Evolutionary conservation across 2,329 filamentous ascomycete genomes (phyloP), one percentile per base, ranked within the genome.

Genomic region (Claviceps sp.): DNA sequence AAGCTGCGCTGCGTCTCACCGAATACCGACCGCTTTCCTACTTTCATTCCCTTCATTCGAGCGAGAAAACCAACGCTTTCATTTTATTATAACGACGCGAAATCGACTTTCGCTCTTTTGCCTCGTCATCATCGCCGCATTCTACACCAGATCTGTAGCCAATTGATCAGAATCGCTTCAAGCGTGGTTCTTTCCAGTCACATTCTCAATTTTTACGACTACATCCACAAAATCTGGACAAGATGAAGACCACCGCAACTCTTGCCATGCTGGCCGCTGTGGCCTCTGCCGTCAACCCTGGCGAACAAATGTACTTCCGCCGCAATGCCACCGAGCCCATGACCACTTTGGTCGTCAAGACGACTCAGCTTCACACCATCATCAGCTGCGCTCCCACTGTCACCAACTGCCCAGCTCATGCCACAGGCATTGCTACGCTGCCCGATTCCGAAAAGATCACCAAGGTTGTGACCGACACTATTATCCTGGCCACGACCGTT

Each of bases 301-400:
- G 66, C 56, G 65, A 69, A 20, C 52, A 44, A 61, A 59, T 63
- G 55, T 60, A 63, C 57, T 62, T 61, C 49, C 61, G 60, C 42
- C 54, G 58, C 57, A 67, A 64, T 59, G 54, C 54, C 42, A 54
- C 60, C 43, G 55, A 52, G 40, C 53, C 36, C 52, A 54, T 62
- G 58, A 72, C 70, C 50, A 72, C 71, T 40, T 56, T 71, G 54
- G 71, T 76, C 58, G 70, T 80, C 67, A 71, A 74, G 69, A 67
- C 72, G 62, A 80, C 76, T 54, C 67, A 76, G 62, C 66, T 78
- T 57, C 68, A 75, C 55, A 81, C 78, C 65, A 70, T 81, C 66
- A 80, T 72, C 60, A 78, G 75, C 53, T 81, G 78, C 63, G 75
- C 70, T 56, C 68, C 78, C 52, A 76, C 73, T 52, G 72, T 79